Percentiles rank a stretch among this genome's conserved stretches.
phyloP scores from a whole-genome alignment of 2,329 filamentous ascomycete genomes.

The Ciborinia camelliae region DNA sequence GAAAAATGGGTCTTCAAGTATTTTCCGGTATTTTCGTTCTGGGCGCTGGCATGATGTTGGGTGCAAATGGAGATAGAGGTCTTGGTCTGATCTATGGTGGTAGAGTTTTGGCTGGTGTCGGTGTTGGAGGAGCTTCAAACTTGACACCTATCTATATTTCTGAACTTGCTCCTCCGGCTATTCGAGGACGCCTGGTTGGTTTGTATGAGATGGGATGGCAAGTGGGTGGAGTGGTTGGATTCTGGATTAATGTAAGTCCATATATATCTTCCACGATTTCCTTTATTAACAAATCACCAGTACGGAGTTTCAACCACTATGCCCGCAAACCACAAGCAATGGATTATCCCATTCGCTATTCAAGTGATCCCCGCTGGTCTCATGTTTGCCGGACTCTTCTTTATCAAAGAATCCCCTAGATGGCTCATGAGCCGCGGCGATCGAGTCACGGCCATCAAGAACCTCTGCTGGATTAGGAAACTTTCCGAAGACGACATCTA shows the following conservation, averaged over 20 bases:
- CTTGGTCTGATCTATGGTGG: constrained; percentile 27
- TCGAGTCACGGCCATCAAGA: constrained; percentile 21
- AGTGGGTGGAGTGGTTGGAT: constrained; percentile 59
- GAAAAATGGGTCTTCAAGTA: constrained; percentile 50
- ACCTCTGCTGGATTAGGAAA: constrained; percentile 62
- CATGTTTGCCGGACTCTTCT: constrained; percentile 42
- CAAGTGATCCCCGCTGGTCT: constrained; percentile 39
- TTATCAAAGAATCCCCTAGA: constrained; percentile 70
- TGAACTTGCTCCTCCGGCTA: constrained; percentile 49
- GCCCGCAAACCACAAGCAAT: constrained; percentile 32
- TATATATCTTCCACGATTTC: constrained; percentile 7
- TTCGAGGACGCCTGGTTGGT: constrained; percentile 52
- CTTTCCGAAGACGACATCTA: constrained; percentile 57
- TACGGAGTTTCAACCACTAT: constrained; percentile 50
- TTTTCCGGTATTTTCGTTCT: constrained; percentile 64
- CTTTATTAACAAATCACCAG: constrained; percentile 43
- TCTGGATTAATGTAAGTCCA: constrained; percentile 55
- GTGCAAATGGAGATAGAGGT: constrained; percentile 40
- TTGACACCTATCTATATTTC: constrained; percentile 62
- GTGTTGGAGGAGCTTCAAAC: constrained; percentile 45
- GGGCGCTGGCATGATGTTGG: constrained; percentile 68
- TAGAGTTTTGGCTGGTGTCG: constrained; percentile 31
- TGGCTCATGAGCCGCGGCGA: constrained; percentile 25
- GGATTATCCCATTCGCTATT: constrained; percentile 40
- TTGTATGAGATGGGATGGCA: constrained; percentile 67